Evolutionary conservation across 345 rosid genomes (phyloP).

Genomic region (Brassica rapa): DNA sequence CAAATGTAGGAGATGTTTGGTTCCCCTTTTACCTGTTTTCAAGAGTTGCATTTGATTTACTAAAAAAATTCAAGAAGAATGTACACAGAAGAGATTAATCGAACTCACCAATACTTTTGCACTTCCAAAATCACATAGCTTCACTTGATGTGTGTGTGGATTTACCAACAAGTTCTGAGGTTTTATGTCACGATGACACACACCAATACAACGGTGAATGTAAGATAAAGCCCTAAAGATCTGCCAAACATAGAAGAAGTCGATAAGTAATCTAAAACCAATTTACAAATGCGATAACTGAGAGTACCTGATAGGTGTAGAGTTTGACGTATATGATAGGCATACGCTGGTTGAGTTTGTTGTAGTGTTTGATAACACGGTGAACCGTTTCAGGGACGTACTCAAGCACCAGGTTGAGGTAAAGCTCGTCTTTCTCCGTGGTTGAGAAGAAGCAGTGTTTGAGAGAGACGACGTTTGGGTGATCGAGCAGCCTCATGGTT

Average conservation of each 20-base stretch:
- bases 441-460: constrained; percentile 99
- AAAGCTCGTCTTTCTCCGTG: constrained; percentile 92
- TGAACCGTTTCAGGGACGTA: constrained; percentile 95
- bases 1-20: constrained; percentile 97
- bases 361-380: constrained; percentile 88
- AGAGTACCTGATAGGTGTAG: constrained; percentile 81
- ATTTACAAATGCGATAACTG: not conserved
- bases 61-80: not conserved
- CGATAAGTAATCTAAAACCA: not conserved
- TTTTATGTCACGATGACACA: constrained; percentile 95
- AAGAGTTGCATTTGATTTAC: constrained; percentile 8
- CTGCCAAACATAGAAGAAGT: constrained; percentile 48
- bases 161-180: constrained; percentile 99
- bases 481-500: constrained; percentile 97
- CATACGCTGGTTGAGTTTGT: constrained; percentile 87
- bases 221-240: constrained; percentile 91
- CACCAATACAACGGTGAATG: constrained; percentile 83
- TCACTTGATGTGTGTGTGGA: constrained; percentile 98
- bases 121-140: constrained; percentile 97
- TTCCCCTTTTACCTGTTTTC: constrained; percentile 88
- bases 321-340: constrained; percentile 90
- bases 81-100: not conserved
- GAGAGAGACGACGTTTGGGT: constrained; percentile 79
- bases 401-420: constrained; percentile 94
- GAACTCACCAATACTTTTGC: constrained; percentile 90